phyloP scores from a whole-genome alignment of 23 red algal genomes.

The Agarophyton chilense region DNA sequence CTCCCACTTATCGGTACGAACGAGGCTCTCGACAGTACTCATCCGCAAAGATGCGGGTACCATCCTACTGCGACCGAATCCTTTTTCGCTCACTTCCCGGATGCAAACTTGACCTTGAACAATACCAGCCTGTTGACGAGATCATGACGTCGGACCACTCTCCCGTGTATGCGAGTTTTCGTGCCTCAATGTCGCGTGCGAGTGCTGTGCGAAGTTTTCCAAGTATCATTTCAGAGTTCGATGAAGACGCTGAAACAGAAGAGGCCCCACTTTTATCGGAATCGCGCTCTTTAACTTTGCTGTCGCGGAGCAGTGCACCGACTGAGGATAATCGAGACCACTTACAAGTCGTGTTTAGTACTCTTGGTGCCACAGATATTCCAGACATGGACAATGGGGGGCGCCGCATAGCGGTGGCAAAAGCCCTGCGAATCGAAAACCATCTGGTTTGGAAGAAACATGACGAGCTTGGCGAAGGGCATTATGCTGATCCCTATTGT shows the following conservation, averaged over 20 bases:
- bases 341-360: slow-evolving; percentile 35
- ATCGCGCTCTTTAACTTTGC: slow-evolving; percentile 6
- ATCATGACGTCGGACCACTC: slow-evolving; percentile 93
- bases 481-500: slow-evolving; percentile 53
- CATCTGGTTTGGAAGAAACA: slow-evolving; percentile 58
- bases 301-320: neutral
- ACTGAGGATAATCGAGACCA: neutral
- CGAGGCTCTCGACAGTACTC: slow-evolving; percentile 72
- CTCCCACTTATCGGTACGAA: slow-evolving; percentile 90
- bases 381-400: slow-evolving; percentile 66
- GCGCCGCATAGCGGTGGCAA: slow-evolving; percentile 39
- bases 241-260: neutral
- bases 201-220: neutral
- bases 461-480: slow-evolving; percentile 51
- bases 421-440: slow-evolving; percentile 32
- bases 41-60: slow-evolving; percentile 53
- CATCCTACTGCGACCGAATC: slow-evolving; percentile 91
- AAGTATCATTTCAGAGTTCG: slow-evolving; percentile 11
- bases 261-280: neutral
- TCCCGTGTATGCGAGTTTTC: slow-evolving; percentile 80
- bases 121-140: slow-evolving; percentile 80
- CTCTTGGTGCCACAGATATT: slow-evolving; percentile 24
- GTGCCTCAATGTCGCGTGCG: slow-evolving; percentile 34
- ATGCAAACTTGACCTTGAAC: slow-evolving; percentile 32
- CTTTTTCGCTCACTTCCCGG: slow-evolving; percentile 66